Evolutionary conservation across 768 basidiomycete species (phyloP), one percentile per base, ranked within the genome.

Genomic region (Trametes coccinea): DNA sequence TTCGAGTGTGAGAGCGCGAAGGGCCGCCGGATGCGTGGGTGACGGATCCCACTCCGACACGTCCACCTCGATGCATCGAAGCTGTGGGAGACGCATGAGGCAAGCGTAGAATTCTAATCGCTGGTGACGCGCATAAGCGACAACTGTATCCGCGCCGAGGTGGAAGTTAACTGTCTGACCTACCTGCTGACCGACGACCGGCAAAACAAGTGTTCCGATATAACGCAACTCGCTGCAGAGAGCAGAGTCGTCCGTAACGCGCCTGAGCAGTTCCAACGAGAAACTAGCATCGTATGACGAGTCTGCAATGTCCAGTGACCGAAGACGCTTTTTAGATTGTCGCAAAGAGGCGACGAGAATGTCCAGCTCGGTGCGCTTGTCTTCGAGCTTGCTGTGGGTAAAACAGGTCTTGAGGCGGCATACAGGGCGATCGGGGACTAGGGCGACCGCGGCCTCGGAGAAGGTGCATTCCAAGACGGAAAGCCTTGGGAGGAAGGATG

Each of bases 401-500:
- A 89, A 86, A 67, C 87, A 88, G 5, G 87, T 87, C 72, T 89
- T 89, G 59, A 89, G 77, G 56, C 80, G 82, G 1, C 82, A 79
- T 43, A 90, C 72, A 6, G 87, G 86, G 2, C 87, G 79, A 10
- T 77, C 77, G 0, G 87, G 85, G 22, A 83, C 78, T 9, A 89
- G 72, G 14, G 78, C 78, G 51, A 77, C 76, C 3, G 83, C 87
- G 0, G 86, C 88, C 71, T 86, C 86, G 16, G 82, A 74, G 71
- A 88, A 88, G 1, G 87, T 87, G 71, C 88, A 89, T 72, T 88
- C 85, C 44, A 89, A 70, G 29, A 74, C 79, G 5, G 81, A 75
- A 27, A 89, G 74, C 49, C 74, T 73, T 39, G 84, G 82, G 29
- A 89, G 77, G 39, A 72, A 55, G 50, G 29, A 40, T 40, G 65